Base-by-base conservation (phyloP, 176 grass and related monocot genomes). In the Puya raimondii region DNA sequence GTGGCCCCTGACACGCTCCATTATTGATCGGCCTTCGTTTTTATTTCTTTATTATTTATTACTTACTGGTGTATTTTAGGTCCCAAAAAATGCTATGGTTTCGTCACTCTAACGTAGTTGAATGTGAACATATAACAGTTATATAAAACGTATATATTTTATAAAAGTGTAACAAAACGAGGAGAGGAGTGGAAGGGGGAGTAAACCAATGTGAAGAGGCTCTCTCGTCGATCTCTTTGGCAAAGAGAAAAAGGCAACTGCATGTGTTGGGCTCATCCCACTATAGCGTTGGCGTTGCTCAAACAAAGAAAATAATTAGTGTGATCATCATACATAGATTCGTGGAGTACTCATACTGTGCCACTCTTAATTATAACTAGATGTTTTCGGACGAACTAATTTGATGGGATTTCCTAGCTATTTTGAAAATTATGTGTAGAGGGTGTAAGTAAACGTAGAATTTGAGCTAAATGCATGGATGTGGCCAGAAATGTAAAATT, bases 141-240 rank as follows among this genome's bases (percentile, higher is more conserved):
- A 61, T 48, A 53, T 53, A 69, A 42, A 6, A 42, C 7, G 7
- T 42, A 42, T 42, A 26, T 26, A 26, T 64, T 3, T 68, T 14
- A 57, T 14, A 57, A 57, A 57, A 16, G 53, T 64, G 22, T 64
- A 64, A n/a, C 12, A 17, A 22, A 64, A 7, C 11, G 17, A 29
- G 64, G 47, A n/a, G 70, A 15, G 65, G 10, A 15, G 2, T 65
- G 74, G 73, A 66, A 68, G 50, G 65, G 65, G 74, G 61, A 63
- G 13, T 72, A 67, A 63, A 70, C 58, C 29, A 78, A 74, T 72
- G 82, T 88, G 82, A 81, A 82, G 72, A 78, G 70, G 74, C 73
- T 27, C 68, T 25, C 47, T 5, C 8, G 3, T 16, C 14, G 11
- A 21, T 12, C 50, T 70, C 27, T 70, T 70, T 11, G 7, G 14